Evolutionary conservation across 1,139 yeast species (phyloP), one percentile per base, ranked within the genome.

Genomic region (Taphrina confusa): DNA sequence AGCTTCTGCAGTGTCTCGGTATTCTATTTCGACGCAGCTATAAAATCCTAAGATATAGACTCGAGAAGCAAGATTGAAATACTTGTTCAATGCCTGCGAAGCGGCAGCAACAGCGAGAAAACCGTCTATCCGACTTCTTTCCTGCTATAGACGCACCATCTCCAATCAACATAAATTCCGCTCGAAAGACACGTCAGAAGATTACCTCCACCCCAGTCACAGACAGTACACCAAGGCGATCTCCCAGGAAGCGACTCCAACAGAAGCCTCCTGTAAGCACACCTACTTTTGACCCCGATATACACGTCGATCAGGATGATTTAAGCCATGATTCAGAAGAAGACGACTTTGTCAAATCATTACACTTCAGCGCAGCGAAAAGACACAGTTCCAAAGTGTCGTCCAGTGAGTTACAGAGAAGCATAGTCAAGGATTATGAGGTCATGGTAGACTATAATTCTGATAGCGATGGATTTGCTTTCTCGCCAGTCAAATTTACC

Each of bases 401-500:
- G 16, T 16, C 16, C 2, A 16, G n/a, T 9, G 8, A 11, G 3
- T 16, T 46, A 2, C n/a, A n/a, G 6, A 23, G 34, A 4, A 12
- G 22, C 2, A 18, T 12, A 12, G 28, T 31, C 4, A 33, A 42
- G 2, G 58, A 42, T 30, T 54, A 54, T 33, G 58, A 54, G 23
- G 36, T 44, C 16, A 18, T 54, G 31, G 58, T 54, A 5, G 58
- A 54, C 27, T 54, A 54, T 45, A 28, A 44, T 14, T 54, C 58
- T 2, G 58, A 54, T 25, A 46, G 58, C 28, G 49, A 45, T 16
- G 51, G 51, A 5, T 54, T 54, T 20, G 51, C 51, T 20, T 54
- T 54, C 22, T 54, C 58, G 2, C 58, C 58, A n/a, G 51, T 54
- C 50, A 54, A 44, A 22, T 44, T 54, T 14, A 54, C 58, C 3